A percentile compares a stretch with the other conserved stretches of the same genome.
phyloP scores from a whole-genome alignment of 352 stramenopile genomes.

The Phytophthora kernoviae region DNA sequence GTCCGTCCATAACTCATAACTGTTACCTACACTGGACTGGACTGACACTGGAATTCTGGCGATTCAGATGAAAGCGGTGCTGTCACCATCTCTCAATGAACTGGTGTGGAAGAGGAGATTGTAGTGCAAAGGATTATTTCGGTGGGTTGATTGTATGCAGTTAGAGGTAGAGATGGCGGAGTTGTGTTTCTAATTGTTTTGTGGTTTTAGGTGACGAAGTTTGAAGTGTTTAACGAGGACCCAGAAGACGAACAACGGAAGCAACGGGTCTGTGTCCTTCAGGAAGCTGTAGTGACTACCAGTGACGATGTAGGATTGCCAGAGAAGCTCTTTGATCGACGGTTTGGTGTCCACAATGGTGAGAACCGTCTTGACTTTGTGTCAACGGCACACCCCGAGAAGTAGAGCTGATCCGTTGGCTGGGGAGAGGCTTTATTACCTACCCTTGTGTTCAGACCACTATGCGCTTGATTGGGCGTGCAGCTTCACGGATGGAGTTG shows the following conservation, averaged over 20 bases:
- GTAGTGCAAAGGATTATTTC: conserved; percentile 36
- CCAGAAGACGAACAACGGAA: conserved; percentile 4
- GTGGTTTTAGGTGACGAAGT: conserved; percentile 30
- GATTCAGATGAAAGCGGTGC: conserved; percentile 46
- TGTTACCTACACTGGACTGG: no score
- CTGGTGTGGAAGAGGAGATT: conserved; percentile 50
- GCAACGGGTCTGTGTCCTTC: conserved; percentile 24
- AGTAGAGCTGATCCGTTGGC: conserved; percentile 45
- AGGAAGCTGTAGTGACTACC: conserved; percentile 13
- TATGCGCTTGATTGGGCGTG: conserved; percentile 51
- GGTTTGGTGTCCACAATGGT: neutral
- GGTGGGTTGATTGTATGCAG: conserved; percentile 15
- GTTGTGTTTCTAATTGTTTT: neutral
- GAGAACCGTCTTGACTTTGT: conserved; percentile 42
- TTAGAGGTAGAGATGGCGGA: no score
- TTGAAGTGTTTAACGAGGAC: conserved; percentile 33
- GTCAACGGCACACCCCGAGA: conserved; percentile 42
- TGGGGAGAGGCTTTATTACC: conserved; percentile 59
- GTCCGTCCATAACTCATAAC: neutral
- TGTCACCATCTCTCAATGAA: conserved; percentile 40
- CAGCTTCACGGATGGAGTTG: conserved; percentile 32
- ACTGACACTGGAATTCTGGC: neutral
- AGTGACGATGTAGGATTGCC: conserved; percentile 7
- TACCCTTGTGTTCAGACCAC: conserved; percentile 56
- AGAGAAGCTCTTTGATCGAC: conserved; percentile 19